Percentiles rank a stretch among this genome's conserved stretches.
Evolutionary conservation across 768 basidiomycete genomes (phyloP).

Genomic region (Filobasidium floriforme): DNA sequence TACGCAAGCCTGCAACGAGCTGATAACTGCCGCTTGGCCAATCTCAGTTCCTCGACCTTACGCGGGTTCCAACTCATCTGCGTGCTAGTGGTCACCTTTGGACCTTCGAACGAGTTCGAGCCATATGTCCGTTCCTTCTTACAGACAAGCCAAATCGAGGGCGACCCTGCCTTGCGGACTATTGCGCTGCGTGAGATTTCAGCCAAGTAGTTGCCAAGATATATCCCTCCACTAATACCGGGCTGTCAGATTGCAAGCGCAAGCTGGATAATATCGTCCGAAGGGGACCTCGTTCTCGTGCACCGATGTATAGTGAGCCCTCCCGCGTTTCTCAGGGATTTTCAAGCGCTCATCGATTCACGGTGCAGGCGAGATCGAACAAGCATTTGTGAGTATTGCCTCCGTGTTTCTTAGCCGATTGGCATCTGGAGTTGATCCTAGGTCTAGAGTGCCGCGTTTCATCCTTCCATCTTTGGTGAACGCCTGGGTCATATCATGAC

Average conservation of each 20-base stretch:
- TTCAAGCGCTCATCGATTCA: background rate
- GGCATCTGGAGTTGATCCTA: background rate
- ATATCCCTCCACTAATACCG: background rate
- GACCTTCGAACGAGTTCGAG: conserved; percentile 88
- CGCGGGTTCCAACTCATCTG: conserved; percentile 90
- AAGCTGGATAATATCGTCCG: conserved; percentile 65
- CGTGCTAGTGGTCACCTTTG: conserved; percentile 82
- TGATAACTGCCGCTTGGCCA: background rate
- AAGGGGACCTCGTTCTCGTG: conserved; percentile 57
- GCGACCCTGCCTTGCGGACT: conserved; percentile 6
- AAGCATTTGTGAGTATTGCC: conserved; percentile 59
- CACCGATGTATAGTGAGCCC: conserved; percentile 38
- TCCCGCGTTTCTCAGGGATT: background rate
- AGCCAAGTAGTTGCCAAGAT: background rate
- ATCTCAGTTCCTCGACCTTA: conserved; percentile 66
- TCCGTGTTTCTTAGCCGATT: background rate
- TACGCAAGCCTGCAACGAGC: no score
- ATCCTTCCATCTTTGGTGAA: conserved; percentile 89
- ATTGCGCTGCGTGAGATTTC: conserved; percentile 65
- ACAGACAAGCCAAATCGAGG: conserved; percentile 51
- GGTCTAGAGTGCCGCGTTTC: conserved; percentile 77
- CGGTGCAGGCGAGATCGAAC: conserved; percentile 70
- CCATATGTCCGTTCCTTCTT: conserved; percentile 74
- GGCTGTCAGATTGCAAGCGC: conserved; percentile 56
- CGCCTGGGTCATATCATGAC: conserved; percentile 74